These are phyloP conservation scores for Fusarium nisikadoi DNA, from an alignment of 2,329 filamentous ascomycete genomes.

Conservation along the genomic window DNA sequence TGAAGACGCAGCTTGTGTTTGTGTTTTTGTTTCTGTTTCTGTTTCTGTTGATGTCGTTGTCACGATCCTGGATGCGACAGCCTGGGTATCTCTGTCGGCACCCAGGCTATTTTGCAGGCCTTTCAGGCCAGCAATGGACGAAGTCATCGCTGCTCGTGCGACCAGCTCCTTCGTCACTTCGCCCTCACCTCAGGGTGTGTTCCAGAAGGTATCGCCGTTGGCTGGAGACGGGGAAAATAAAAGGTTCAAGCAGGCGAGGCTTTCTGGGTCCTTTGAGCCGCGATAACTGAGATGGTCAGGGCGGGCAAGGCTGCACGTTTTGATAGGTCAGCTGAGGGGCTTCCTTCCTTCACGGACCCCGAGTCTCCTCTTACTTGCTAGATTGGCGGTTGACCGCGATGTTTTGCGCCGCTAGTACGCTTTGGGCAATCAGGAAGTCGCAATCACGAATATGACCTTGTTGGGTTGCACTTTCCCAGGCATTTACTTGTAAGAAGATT, in stretches of 20 bases:
- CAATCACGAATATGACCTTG: constrained; percentile 16
- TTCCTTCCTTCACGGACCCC: constrained; percentile 28
- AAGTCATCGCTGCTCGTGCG: constrained; percentile 68
- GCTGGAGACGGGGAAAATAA: constrained; percentile 42
- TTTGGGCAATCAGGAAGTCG: constrained; percentile 20
- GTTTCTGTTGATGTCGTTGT: constrained; percentile 12
- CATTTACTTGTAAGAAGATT: neutral
- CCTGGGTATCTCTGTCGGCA: constrained; percentile 38
- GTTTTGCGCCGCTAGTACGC: constrained; percentile 33
- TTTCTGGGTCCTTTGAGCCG: constrained; percentile 45
- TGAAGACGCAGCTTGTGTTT: constrained; percentile 7
- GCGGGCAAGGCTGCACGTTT: constrained; percentile 32
- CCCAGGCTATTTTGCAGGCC: constrained; percentile 40
- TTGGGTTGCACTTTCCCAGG: neutral
- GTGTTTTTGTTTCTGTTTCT: neutral
- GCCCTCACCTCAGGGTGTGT: constrained; percentile 37
- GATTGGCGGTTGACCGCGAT: constrained; percentile 22
- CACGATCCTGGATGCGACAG: constrained; percentile 35
- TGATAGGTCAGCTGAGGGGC: constrained; percentile 38
- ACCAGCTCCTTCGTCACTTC: constrained; percentile 66
- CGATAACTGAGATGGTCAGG: constrained; percentile 43
- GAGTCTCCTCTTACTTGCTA: constrained; percentile 37
- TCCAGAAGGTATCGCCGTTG: constrained; percentile 34
- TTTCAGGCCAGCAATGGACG: constrained; percentile 60
- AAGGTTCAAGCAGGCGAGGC: constrained; percentile 44